These are phyloP conservation scores for Mucor plumbeus DNA, from an alignment of 371 early-diverging fungal species.

Conservation along the genomic window DNA sequence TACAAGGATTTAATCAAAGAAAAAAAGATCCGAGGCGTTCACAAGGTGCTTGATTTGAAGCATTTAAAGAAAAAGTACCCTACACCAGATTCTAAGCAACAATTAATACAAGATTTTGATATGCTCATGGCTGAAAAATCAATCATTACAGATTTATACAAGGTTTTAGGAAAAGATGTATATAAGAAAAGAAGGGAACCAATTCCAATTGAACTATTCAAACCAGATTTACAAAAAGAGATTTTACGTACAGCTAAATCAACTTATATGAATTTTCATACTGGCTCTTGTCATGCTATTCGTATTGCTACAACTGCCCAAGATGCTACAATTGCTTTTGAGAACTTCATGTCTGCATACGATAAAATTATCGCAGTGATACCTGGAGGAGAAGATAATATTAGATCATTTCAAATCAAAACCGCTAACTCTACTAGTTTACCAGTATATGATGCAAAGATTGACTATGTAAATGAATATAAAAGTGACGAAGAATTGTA, in stretches of 20 bases:
- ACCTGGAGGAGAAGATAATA: slow-evolving; percentile 77
- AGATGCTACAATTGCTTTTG: slow-evolving; percentile 58
- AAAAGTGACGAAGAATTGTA: slow-evolving; percentile 34
- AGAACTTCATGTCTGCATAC: slow-evolving; percentile 11
- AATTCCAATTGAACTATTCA: slow-evolving; percentile 75
- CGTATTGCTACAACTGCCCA: slow-evolving; percentile 72
- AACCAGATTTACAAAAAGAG: slow-evolving; percentile 70
- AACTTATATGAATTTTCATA: slow-evolving; percentile 77
- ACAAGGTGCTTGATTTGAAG: slow-evolving; percentile 78
- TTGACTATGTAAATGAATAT: slow-evolving; percentile 35
- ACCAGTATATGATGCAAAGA: slow-evolving; percentile 69
- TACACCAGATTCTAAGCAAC: slow-evolving; percentile 78
- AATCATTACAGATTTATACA: slow-evolving; percentile 74
- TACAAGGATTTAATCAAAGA: slow-evolving; percentile 71
- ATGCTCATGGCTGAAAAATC: slow-evolving; percentile 86
- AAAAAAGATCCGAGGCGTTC: slow-evolving; percentile 64
- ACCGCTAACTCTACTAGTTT: slow-evolving; percentile 78
- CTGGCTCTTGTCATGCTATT: slow-evolving; percentile 75
- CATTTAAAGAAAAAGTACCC: slow-evolving; percentile 79
- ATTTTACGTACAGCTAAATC: slow-evolving; percentile 72
- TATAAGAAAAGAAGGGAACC: slow-evolving; percentile 89
- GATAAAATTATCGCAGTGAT: slow-evolving; percentile 52
- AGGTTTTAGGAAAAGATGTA: slow-evolving; percentile 85
- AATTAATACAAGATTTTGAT: slow-evolving; percentile 74
- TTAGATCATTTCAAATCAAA: slow-evolving; percentile 83